phyloP scores from a whole-genome alignment of 2,329 filamentous ascomycete species.

The Zymoseptoria passerinii region DNA sequence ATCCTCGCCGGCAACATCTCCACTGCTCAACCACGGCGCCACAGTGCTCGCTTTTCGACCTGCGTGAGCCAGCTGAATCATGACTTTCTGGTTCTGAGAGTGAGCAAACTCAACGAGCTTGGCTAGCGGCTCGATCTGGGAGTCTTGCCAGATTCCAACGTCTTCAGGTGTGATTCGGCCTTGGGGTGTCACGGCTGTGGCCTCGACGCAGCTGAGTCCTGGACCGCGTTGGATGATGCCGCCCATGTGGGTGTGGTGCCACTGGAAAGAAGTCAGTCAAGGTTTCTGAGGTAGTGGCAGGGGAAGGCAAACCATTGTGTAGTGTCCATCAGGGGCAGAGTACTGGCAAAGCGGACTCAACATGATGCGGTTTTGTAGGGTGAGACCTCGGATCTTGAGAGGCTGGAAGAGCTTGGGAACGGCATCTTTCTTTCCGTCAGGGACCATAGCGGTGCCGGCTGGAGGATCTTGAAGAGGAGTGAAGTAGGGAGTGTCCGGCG shows the following conservation, averaged over 20 bases:
- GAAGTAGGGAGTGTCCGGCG: slow-evolving; percentile 40
- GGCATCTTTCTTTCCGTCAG: slow-evolving; percentile 36
- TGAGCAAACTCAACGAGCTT: slow-evolving; percentile 71
- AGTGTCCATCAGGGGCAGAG: slow-evolving; percentile 59
- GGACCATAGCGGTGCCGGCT: slow-evolving; percentile 40
- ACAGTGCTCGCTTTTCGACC: slow-evolving; percentile 56
- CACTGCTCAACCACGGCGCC: slow-evolving; percentile 54
- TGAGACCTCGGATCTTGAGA: slow-evolving; percentile 48
- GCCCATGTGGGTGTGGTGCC: slow-evolving; percentile 66
- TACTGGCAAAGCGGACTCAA: slow-evolving; percentile 61
- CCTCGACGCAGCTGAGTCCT: slow-evolving; percentile 67
- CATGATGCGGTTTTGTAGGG: slow-evolving; percentile 44
- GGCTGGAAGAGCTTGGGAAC: slow-evolving; percentile 54
- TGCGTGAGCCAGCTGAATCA: slow-evolving; percentile 74
- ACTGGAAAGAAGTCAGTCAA: slow-evolving; percentile 32
- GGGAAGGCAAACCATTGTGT: slow-evolving; percentile 46
- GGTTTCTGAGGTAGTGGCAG: neutral
- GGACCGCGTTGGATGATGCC: slow-evolving; percentile 70
- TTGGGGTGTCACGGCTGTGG: slow-evolving; percentile 64
- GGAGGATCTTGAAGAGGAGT: slow-evolving; percentile 40
- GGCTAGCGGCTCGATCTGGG: slow-evolving; percentile 62
- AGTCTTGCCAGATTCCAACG: slow-evolving; percentile 73
- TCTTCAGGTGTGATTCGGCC: slow-evolving; percentile 80
- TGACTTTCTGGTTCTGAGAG: slow-evolving; percentile 66
- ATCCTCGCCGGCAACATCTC: slow-evolving; percentile 45